Base-by-base conservation (phyloP, 2,329 filamentous ascomycete species). In the Colletotrichum paranaense region DNA sequence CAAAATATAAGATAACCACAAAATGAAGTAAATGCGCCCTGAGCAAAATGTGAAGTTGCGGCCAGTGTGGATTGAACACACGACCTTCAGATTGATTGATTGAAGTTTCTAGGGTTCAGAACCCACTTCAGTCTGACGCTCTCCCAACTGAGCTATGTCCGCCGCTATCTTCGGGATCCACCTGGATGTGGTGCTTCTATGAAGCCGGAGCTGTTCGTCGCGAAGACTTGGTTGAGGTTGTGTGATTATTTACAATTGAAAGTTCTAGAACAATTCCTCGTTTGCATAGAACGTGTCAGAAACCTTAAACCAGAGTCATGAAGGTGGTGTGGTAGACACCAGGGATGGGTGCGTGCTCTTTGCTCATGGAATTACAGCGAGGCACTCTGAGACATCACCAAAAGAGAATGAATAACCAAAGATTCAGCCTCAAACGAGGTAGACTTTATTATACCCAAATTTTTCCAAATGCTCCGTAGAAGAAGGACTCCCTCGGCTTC, bases 61-160 rank as follows among this genome's bases (percentile, higher is more conserved):
- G 70, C 70, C 70, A 73, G 70, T 73, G 70, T 73, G 70, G 70
- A 73, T 73, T 73, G 70, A 73, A 73, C 70, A 73, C 28, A 30
- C 28, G 28, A 30, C 28, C 28, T 30, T 30, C 28, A 30, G 28
- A 30, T 30, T 30, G 28, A 62, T 24, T 53, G 70, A 73, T 57
- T 73, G 70, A 73, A 73, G 70, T 73, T 70, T 65, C 4, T 5
- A 65, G 70, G 67, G 67, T 65, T 7, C 0, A 1, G 16, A 70
- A 65, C 67, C 70, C 67, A 65, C 70, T 73, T 73, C 70, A 73
- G 70, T 73, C 70, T 73, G 70, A 73, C 70, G 70, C 70, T 73
- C 70, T 73, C 70, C 70, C 70, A 70, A 70, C 70, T 73, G 67
- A 73, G 70, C 70, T 73, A 73, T 73, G 70, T 73, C 70, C 70